Base-by-base conservation (phyloP, 2,329 filamentous ascomycete species). In the Penicillium sp. region DNA sequence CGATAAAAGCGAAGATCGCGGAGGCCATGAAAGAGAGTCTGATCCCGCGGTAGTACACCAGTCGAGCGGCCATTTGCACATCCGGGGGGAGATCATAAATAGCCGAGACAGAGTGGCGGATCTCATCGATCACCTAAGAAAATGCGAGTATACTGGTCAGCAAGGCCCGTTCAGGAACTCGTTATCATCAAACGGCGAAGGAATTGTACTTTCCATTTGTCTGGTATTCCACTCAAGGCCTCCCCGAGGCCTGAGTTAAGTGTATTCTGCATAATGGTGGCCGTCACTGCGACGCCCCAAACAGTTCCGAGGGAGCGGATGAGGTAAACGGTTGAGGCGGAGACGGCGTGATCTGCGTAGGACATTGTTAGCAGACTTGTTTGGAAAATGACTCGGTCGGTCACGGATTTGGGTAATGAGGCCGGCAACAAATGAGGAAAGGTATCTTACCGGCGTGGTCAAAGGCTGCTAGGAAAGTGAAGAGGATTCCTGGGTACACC, bases 241-340 rank as follows among this genome's bases (percentile, higher is more conserved):
- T 74, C 71, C 5, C 81, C 80, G 26, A 88, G 75, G 58, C 78
- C 76, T 62, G 78, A 72, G 62, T 77, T 82, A 61, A 88, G 76
- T 53, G 81, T 82, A 55, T 83, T 87, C 70, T 88, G 85, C 34
- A 86, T 77, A 43, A 88, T 84, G 7, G 84, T 80, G 9, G 84
- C 85, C 0, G 83, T 83, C 35, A 84, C 75, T 0, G 85, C 84
- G 2, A 88, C 85, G 10, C 85, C 85, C 80, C 83, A 87, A 16
- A 88, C 84, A 0, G 80, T 82, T 2, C 85, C 85, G 3, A 88
- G 72, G 0, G 84, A 87, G 26, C 85, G 81, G 42, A 88, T 80
- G 20, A 88, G 77, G 66, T 88, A 88, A 7, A 86, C 81, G 0
- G 82, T 85, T 2, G 84, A 87, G 2, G 84, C 80, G 0, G 81